A percentile compares a stretch with the other conserved stretches of the same genome.
Evolutionary conservation across 805 yeast genomes (phyloP).

Genomic region (Brettanomyces anomalus): DNA sequence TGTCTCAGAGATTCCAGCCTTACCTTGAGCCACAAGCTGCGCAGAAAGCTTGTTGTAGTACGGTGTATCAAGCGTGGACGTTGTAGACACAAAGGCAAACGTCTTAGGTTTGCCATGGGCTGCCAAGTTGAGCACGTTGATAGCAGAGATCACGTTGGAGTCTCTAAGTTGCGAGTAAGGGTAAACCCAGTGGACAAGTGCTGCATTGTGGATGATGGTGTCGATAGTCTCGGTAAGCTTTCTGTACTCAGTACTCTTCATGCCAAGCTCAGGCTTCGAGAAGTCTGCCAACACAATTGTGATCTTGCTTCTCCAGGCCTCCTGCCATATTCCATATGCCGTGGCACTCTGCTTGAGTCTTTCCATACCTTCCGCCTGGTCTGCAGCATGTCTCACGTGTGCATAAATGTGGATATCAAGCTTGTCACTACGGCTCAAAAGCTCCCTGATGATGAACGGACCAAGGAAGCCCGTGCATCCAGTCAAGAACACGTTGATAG

Average conservation of each 20-base stretch:
- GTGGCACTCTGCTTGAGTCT: conserved; percentile 68
- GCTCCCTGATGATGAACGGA: conserved; percentile 72
- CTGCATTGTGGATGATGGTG: conserved; percentile 91
- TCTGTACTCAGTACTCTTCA: conserved; percentile 48
- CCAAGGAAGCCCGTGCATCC: conserved; percentile 98
- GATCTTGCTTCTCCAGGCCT: conserved; percentile 45
- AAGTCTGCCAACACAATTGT: conserved; percentile 79
- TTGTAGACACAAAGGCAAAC: conserved; percentile 90
- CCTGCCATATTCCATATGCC: conserved; percentile 78
- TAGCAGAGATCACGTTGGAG: conserved; percentile 84
- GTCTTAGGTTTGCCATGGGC: conserved; percentile 74
- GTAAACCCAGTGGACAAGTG: conserved; percentile 97
- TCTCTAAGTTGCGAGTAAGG: conserved; percentile 87
- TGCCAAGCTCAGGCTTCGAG: conserved; percentile 64
- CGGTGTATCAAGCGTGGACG: conserved; percentile 84
- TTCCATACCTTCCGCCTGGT: conserved; percentile 58
- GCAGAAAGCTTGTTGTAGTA: conserved; percentile 75
- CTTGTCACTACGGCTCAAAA: conserved; percentile 43
- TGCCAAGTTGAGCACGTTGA: conserved; percentile 74
- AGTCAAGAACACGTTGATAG: conserved; percentile 62
- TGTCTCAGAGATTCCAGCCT: conserved; percentile 66
- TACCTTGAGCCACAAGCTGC: conserved; percentile 58
- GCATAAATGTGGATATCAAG: conserved; percentile 58
- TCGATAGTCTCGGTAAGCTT: conserved; percentile 54
- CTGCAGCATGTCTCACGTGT: conserved; percentile 79